Evolutionary conservation across 1,284 basidiomycete species (phyloP), one percentile per base, ranked within the genome.

Genomic region (Phylloboletellus chloephorus): DNA sequence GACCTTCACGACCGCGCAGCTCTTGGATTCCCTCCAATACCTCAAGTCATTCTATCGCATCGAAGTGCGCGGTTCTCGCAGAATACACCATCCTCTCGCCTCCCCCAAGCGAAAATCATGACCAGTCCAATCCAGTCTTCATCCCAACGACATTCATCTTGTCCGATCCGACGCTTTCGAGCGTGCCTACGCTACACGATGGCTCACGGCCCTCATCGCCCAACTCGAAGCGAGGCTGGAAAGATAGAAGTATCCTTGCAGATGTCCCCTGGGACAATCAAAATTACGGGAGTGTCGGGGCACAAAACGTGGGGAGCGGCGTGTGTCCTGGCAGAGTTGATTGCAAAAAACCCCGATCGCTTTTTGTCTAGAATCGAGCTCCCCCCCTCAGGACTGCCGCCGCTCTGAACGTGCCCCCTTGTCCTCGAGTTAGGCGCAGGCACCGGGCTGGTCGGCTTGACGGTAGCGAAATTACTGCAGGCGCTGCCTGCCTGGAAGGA

Each of bases 301-400:
- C 89, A 13, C 90, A 94, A n/a, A 63, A 95, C 91, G 0, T 95
- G 91, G 92, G 91, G 90, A 2, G 78, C 80, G 4, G 85, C 88
- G 1, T 90, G 86, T 50, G 76, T 94, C 4, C 72, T 95, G 29
- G 79, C 88, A 0, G 81, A 91, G 53, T 74, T 83, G 64, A 76
- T 94, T 38, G 74, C 77, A 1, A 71, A 79, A 15, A 58, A 71
- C 19, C 87, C 88, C 0, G 54, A 46, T 1, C 50, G 52, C 2
- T 88, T n/a, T 85, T 53, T 74, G 73, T 3, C 57, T 82, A 6
- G 39, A 31, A 19, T 26, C n/a, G 5, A 17, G 9, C n/a, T n/a
- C n/a, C n/a, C n/a, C n/a, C n/a, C n/a, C n/a, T n/a, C n/a, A n/a
- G n/a, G n/a, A n/a, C n/a, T n/a, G n/a, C n/a, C n/a, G n/a, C n/a